Base-by-base conservation (phyloP, 2,329 filamentous ascomycete species). In the Pestalotiopsis fici region DNA sequence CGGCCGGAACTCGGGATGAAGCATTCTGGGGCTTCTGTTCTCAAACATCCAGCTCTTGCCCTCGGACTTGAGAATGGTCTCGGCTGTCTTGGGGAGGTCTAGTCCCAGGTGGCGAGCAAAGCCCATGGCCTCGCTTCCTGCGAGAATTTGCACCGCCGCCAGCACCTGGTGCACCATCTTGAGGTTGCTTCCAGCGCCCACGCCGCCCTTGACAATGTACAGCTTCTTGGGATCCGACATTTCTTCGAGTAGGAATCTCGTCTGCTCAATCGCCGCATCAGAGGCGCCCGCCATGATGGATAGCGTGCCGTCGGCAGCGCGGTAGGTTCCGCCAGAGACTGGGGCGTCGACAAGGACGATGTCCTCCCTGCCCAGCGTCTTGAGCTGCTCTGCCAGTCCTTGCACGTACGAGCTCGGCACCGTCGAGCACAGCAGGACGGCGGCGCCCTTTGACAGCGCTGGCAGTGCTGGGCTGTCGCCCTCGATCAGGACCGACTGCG, bases 241-340 rank as follows among this genome's bases (percentile, higher is more conserved):
- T 71, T 87, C 86, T 64, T 88, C 82, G 2, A 94, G 82, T 1
- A 94, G 78, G 60, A 83, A 85, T 25, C 83, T 83, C 0, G 85
- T 90, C 66, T 85, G 86, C 39, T 84, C 81, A 2, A 93, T 78
- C 4, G 88, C 87, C 2, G 82, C 83, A 1, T 86, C 83, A 0
- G 86, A 81, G 0, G 85, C 90, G 2, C 89, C 88, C 0, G 90
- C 90, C 87, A 95, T 93, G 75, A 95, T 94, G 6, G 90, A 92
- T 55, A 94, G 80, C 0, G 91, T 93, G 3, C 92, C 92, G 61
- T 91, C 86, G 0, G 90, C 90, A 1, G 91, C 91, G 39, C 91
- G 85, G 11, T 86, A 83, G 0, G 90, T 87, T 1, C 92, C 92
- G 0, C 92, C 92, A 0, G 90, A 93, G 0, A 94, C 92, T 0